A percentile compares a stretch with the other conserved stretches of the same genome.
Conservation (phyloP, 257 asterid genomes). For the Penstemon newberryi region DNA sequence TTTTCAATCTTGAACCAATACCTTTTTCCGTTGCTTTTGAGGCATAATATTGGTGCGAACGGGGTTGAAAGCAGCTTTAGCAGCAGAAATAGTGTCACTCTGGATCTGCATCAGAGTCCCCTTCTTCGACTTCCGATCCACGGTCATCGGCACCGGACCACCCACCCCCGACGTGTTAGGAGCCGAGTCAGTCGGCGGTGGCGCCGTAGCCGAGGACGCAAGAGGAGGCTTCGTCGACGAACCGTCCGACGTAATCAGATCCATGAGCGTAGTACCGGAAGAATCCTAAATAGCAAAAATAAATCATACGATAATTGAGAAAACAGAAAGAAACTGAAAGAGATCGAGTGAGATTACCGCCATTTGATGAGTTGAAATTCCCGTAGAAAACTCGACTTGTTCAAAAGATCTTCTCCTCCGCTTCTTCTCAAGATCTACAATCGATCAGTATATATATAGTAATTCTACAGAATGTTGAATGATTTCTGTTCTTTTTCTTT, state of each 20-base stretch:
- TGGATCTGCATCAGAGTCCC: slow-evolving; percentile 97
- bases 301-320: background rate
- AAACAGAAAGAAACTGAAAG: background rate
- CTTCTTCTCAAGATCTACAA: background rate
- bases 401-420: slow-evolving; percentile 16
- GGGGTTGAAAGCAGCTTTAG: slow-evolving; percentile 85
- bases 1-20: slow-evolving; percentile 14
- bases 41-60: slow-evolving; percentile 83
- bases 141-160: slow-evolving; percentile 55
- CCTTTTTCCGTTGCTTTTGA: slow-evolving; percentile 83
- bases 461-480: too few relatives aligned
- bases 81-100: slow-evolving; percentile 90
- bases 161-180: slow-evolving; percentile 31
- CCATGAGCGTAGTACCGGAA: slow-evolving; percentile 92
- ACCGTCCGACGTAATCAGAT: slow-evolving; percentile 95
- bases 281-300: slow-evolving; percentile 56
- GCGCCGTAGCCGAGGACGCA: slow-evolving; percentile 52
- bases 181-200: slow-evolving; percentile 53
- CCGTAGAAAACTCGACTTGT: background rate
- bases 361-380: slow-evolving; percentile 14
- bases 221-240: slow-evolving; percentile 55
- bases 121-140: slow-evolving; percentile 84
- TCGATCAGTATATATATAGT: too few relatives aligned
- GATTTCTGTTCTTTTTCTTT: too few relatives aligned
- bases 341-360: slow-evolving; percentile 34